A percentile compares a stretch with the other conserved stretches of the same genome.
Conservation (phyloP, 73 alveolate species). For the Paramecium sexaurelia region DNA sequence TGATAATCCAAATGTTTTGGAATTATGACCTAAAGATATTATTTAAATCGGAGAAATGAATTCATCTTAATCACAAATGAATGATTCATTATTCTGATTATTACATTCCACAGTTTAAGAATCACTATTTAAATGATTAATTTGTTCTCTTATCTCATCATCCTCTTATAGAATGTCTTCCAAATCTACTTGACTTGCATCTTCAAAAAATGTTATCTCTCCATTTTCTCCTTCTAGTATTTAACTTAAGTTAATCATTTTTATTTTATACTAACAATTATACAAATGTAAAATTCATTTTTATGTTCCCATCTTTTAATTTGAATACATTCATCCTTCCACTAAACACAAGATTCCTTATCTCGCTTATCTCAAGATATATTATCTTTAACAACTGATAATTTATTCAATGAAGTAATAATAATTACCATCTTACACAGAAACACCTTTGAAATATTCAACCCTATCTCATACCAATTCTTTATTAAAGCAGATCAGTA, state of each 20-base stretch:
- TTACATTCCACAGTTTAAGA: neutral
- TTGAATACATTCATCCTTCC: neutral
- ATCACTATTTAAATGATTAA: neutral
- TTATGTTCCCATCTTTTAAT: neutral
- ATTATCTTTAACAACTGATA: too few relatives aligned
- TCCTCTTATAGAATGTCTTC: slow-evolving; percentile 29
- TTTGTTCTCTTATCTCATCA: neutral
- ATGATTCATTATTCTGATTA: neutral
- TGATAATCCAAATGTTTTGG: slow-evolving; percentile 7
- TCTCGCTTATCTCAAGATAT: neutral
- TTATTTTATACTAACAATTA: neutral
- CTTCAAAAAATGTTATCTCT: neutral
- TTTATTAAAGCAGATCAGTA: too few relatives aligned
- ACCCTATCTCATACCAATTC: too few relatives aligned
- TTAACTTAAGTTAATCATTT: slow-evolving; percentile 36
- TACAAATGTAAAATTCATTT: neutral
- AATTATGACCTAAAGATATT: neutral
- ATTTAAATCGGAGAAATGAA: slow-evolving; percentile 23
- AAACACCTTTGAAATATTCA: too few relatives aligned
- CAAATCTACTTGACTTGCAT: neutral
- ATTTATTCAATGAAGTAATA: too few relatives aligned
- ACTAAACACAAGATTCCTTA: neutral
- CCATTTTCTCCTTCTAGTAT: slow-evolving; percentile 11
- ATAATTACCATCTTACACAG: too few relatives aligned
- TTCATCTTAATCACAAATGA: neutral